A percentile compares a stretch with the other conserved stretches of the same genome.
Evolutionary conservation across 306 rosid genomes (phyloP).

Genomic region (Casuarina cunninghamiana): DNA sequence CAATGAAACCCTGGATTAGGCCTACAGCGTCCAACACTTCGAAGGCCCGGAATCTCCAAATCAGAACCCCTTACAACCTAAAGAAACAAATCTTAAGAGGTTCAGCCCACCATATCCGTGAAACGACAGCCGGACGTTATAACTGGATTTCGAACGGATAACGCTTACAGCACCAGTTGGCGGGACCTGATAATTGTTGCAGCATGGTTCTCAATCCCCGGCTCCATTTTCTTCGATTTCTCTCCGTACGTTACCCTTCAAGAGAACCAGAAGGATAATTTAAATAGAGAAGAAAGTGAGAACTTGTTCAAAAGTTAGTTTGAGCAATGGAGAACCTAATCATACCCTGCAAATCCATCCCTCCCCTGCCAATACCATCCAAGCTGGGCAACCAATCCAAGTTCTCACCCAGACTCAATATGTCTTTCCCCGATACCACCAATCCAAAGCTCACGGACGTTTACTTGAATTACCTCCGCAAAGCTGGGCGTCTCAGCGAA

Average conservation of each 20-base stretch:
- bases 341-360: constrained; percentile 44
- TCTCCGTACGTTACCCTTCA: neutral
- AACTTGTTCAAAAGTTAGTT: constrained; percentile 7
- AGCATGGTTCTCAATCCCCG: neutral
- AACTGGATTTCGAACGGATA: no score
- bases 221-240: neutral
- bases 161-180: neutral
- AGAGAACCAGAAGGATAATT: neutral
- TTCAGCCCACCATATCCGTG: no score
- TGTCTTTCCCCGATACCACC: constrained; percentile 34
- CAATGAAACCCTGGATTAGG: no score
- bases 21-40: no score
- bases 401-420: constrained; percentile 36
- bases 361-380: constrained; percentile 38
- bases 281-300: neutral
- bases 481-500: constrained; percentile 54
- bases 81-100: no score
- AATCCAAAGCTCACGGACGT: constrained; percentile 34
- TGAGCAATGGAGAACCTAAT: constrained; percentile 51
- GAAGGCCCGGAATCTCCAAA: no score
- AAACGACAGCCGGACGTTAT: no score
- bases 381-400: constrained; percentile 33
- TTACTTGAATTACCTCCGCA: constrained; percentile 57
- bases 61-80: no score
- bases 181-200: neutral